These are phyloP conservation scores for Tolypocladium cylindrosporum DNA, from an alignment of 2,329 filamentous ascomycete genomes.

Conservation along the genomic window DNA sequence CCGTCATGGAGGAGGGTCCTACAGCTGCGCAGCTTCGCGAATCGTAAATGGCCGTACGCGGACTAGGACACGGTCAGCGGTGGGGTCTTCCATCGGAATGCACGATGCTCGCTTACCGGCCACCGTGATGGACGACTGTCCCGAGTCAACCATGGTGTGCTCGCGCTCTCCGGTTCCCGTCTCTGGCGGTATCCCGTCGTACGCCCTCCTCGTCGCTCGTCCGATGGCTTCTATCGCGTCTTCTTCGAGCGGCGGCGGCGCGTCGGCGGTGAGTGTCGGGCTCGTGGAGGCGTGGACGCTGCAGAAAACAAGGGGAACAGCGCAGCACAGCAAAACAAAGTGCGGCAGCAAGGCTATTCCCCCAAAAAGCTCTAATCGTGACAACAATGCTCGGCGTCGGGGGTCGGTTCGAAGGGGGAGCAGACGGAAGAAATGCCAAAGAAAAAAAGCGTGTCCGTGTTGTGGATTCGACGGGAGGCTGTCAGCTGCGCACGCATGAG, in stretches of 20 bases:
- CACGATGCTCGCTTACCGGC: conserved; percentile 31
- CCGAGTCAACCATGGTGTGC: conserved; percentile 15
- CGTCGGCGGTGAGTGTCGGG: background rate
- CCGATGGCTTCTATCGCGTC: background rate
- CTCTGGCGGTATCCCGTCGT: background rate
- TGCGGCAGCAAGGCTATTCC: background rate
- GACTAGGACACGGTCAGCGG: conserved; percentile 34
- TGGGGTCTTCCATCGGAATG: background rate
- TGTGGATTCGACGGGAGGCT: background rate
- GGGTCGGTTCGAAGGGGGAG: background rate
- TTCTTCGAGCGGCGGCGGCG: background rate
- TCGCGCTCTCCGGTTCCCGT: background rate
- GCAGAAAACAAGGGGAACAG: background rate
- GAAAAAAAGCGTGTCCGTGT: background rate
- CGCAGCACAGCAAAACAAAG: background rate
- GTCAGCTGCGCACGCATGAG: background rate
- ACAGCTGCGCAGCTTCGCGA: conserved; percentile 88
- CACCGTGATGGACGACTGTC: conserved; percentile 47
- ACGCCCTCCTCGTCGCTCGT: background rate
- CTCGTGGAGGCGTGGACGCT: background rate
- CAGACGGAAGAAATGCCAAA: conserved; percentile 3
- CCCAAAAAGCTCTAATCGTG: conserved; percentile 8
- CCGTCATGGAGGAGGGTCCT: conserved; percentile 14
- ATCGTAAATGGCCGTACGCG: conserved; percentile 70
- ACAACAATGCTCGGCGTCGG: conserved; percentile 10